Evolutionary conservation across 176 grass and related monocot species (phyloP), one percentile per base, ranked within the genome.

Genomic region (Chrysopogon serrulatus): DNA sequence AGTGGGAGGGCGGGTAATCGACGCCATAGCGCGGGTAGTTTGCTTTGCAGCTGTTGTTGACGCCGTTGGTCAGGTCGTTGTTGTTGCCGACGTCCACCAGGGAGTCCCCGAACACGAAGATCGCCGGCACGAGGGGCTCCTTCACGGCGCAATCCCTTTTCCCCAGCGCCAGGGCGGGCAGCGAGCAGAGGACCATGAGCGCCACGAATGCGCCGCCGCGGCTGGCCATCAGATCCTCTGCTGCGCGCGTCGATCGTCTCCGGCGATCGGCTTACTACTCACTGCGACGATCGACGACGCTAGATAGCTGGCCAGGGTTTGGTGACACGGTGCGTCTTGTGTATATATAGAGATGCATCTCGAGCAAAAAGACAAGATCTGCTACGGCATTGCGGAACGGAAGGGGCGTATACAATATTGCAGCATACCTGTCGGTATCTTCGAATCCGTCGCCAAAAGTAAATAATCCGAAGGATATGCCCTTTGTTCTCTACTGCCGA

Each of bases 21-120:
- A 95, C 10, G 70, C 96, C 91, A 61, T 89, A 88, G 60, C 16
- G 77, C 21, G 54, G 80, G 60, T 89, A 87, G 82, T 98, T 83
- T 8, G 96, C 91, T 81, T 64, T 92, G 54, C 87, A 90, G 0
- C 9, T 34, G 53, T 30, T 6, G 1, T 2, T 42, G 57, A 75
- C 86, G n/a, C n/a, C n/a, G 0, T 16, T 49, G 16, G 3, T 2
- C 76, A 98, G 79, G 54, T 71, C 54, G 86, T 95, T 87, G 67
- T 98, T 98, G 84, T 95, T 98, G 81, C 96, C 96, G 49, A 98
- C 91, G 81, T 98, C 96, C 71, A 94, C 85, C 21, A 84, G 90
- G 8, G 96, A 98, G 79, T 98, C 93, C 8, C 96, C 96, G 80
- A 98, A 92, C 83, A 98, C 93, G 71, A 88, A 98, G 32, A 95